Evolutionary conservation across 2,329 filamentous ascomycete genomes (phyloP).

Genomic region (Ilyonectria mors-panacis): DNA sequence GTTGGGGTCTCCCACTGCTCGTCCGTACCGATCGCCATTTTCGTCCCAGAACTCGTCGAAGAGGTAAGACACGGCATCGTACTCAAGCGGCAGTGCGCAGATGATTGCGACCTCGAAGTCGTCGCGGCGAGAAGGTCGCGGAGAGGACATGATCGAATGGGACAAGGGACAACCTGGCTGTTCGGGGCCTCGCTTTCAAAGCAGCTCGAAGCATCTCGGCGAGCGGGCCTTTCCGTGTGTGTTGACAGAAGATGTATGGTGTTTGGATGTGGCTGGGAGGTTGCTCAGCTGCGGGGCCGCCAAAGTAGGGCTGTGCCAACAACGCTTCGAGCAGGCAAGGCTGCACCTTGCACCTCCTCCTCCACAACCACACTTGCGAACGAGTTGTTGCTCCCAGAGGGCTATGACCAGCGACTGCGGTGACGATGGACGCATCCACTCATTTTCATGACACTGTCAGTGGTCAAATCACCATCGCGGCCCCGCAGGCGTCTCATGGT

Average conservation of each 20-base stretch:
- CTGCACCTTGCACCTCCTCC: background rate
- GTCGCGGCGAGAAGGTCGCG: background rate
- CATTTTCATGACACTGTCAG: background rate
- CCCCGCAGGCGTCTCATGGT: background rate
- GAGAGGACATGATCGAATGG: background rate
- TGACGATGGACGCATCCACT: slow-evolving; percentile 1
- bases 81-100: too few relatives aligned
- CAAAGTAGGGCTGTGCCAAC: background rate
- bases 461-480: background rate
- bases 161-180: background rate
- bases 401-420: background rate
- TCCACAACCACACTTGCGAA: background rate
- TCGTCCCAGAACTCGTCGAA: slow-evolving; percentile 23
- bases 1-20: slow-evolving; percentile 30
- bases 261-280: too few relatives aligned
- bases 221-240: background rate
- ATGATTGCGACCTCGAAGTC: slow-evolving; percentile 21
- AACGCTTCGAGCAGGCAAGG: background rate
- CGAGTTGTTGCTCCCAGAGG: background rate
- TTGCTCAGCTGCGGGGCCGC: too few relatives aligned
- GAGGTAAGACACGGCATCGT: background rate
- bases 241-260: too few relatives aligned
- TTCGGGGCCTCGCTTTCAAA: background rate
- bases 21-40: slow-evolving; percentile 3
- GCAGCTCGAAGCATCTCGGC: background rate